A percentile compares a stretch with the other conserved stretches of the same genome.
These are phyloP conservation scores for Byssochlamys sp. DNA, from an alignment of 2,329 filamentous ascomycete species.

Conservation along the genomic window DNA sequence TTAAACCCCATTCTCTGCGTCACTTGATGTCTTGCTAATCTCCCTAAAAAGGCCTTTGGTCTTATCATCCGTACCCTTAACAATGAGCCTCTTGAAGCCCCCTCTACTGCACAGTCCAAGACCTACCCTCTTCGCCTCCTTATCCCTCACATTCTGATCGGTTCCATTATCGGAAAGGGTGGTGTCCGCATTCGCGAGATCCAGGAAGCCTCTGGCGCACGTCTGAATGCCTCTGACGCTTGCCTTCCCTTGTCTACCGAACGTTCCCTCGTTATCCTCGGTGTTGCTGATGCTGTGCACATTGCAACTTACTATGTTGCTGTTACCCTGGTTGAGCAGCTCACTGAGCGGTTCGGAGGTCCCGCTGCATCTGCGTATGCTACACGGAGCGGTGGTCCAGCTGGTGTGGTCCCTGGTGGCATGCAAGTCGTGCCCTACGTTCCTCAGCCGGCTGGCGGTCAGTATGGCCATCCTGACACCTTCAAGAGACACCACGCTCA, in stretches of 20 bases:
- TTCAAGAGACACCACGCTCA: slow-evolving; percentile 66
- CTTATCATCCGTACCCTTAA: slow-evolving; percentile 96
- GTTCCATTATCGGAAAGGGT: slow-evolving; percentile 95
- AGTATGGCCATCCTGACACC: slow-evolving; percentile 83
- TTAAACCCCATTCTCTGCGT: slow-evolving; percentile 1
- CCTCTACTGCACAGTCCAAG: slow-evolving; percentile 89
- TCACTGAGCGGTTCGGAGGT: slow-evolving; percentile 91
- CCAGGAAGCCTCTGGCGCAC: slow-evolving; percentile 90
- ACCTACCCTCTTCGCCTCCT: slow-evolving; percentile 92
- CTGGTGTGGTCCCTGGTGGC: slow-evolving; percentile 85
- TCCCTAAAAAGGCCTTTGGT: slow-evolving; percentile 65
- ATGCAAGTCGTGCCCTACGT: slow-evolving; percentile 99
- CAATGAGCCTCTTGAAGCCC: slow-evolving; percentile 80
- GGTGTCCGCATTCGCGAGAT: slow-evolving; percentile 95
- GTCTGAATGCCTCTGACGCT: slow-evolving; percentile 90
- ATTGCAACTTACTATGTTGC: slow-evolving; percentile 98
- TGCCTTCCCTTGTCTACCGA: slow-evolving; percentile 91
- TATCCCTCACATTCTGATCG: slow-evolving; percentile 92
- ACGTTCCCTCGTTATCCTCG: slow-evolving; percentile 93
- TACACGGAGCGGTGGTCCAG: slow-evolving; percentile 83
- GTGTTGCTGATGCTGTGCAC: slow-evolving; percentile 94
- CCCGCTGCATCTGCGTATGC: slow-evolving; percentile 96
- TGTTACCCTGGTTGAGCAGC: slow-evolving; percentile 92
- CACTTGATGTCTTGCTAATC: slow-evolving; percentile 9
- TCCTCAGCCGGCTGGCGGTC: slow-evolving; percentile 82